Evolutionary conservation across 2,329 filamentous ascomycete species (phyloP), one percentile per base, ranked within the genome.

Genomic region (Talaromyces albobiverticillius): DNA sequence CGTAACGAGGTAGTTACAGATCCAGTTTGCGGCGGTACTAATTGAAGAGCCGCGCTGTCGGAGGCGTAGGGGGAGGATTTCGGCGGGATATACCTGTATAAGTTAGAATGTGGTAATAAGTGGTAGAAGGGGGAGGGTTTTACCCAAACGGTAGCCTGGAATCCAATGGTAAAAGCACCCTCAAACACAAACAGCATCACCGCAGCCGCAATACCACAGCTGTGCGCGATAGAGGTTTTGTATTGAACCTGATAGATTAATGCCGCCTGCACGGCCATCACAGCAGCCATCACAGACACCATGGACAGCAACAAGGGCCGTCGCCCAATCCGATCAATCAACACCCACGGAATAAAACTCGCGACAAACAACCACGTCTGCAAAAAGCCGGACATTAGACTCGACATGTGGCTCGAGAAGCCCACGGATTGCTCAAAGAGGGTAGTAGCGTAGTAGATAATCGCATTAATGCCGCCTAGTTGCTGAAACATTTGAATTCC

Each of bases 341-440:
- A 23, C 10, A 67, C 60, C 62, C 67, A 71, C 0, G 69, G 69
- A 9, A 74, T 70, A 16, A 74, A 72, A 3, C 69, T 72, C 0
- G 71, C 70, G 4, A 72, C 23, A 52, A 76, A 74, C 48, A 73
- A 74, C 70, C 72, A 77, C 0, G 72, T 74, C 51, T 76, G 70
- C 0, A 77, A 53, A 59, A 74, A 76, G 2, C 74, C 73, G 3
- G 73, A 71, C 72, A 78, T 75, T 32, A 79, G 66, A 0, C 69
- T 65, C 3, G 76, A 71, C 59, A 75, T 67, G 22, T 69, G 64
- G 1, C 61, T 57, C 14, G 62, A 62, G 46, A 77, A 74, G 0
- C 68, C 72, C 4, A 77, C 64, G n/a, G 67, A 71, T 20, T 68
- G 59, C 20, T 71, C 61, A 53, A 76, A 78, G 0, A 77, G 57